Conservation (phyloP, 108 stramenopile species). For the Nitzschia putrida region DNA sequence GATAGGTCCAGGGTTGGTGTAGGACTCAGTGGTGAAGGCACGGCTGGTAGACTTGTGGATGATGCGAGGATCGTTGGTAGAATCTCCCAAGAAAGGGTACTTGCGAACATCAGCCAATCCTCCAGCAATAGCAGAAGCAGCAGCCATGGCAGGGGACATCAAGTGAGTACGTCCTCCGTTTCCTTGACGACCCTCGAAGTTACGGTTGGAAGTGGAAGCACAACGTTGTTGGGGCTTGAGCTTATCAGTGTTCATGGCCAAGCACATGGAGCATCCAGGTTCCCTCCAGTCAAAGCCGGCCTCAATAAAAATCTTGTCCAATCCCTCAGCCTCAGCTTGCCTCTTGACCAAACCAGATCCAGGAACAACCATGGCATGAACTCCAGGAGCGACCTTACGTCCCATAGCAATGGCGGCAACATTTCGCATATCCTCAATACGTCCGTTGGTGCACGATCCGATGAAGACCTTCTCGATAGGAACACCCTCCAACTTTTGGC, state of each 20-base stretch:
- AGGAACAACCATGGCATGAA: constrained; percentile 94
- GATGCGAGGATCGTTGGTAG: constrained; percentile 61
- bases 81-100: constrained; percentile 78
- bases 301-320: constrained; percentile 87
- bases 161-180: constrained; percentile 92
- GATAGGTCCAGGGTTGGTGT: constrained; percentile 60
- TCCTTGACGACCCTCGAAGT: constrained; percentile 96
- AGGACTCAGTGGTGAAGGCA: constrained; percentile 71
- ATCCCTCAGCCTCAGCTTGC: constrained; percentile 90
- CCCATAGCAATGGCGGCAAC: constrained; percentile 90
- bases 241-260: constrained; percentile 95
- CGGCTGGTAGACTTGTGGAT: constrained; percentile 42
- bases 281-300: constrained; percentile 95
- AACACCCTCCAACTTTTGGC: constrained; percentile 76
- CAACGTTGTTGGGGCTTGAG: constrained; percentile 91
- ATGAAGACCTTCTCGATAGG: constrained; percentile 91
- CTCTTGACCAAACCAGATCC: constrained; percentile 93
- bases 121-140: constrained; percentile 85
- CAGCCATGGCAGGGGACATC: constrained; percentile 93
- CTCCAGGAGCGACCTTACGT: constrained; percentile 78
- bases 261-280: constrained; percentile 95
- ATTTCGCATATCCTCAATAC: constrained; percentile 92
- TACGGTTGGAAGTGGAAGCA: constrained; percentile 93
- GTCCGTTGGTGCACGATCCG: constrained; percentile 93
- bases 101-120: constrained; percentile 87